phyloP scores from a whole-genome alignment of 306 rosid genomes.

The Casuarina equisetifolia region DNA sequence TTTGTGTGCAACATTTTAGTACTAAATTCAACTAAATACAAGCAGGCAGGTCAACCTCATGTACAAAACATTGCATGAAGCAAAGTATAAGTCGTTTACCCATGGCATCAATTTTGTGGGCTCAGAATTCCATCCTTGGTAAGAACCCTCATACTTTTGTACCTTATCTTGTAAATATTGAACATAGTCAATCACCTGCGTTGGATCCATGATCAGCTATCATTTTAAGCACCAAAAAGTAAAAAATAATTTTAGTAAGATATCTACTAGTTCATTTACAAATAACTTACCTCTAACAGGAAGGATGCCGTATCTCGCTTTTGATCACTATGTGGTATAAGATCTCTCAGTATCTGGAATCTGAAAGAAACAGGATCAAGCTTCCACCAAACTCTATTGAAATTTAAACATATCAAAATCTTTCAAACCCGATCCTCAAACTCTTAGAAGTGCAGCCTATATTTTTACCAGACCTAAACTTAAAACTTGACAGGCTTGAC shows the following conservation, averaged over 20 bases:
- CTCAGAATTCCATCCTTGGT: constrained; percentile 89
- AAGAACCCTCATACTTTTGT: constrained; percentile 82
- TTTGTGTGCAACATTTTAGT: neutral
- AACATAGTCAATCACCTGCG: constrained; percentile 93
- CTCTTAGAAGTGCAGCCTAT: neutral
- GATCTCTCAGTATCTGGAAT: constrained; percentile 97
- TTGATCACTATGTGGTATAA: constrained; percentile 93
- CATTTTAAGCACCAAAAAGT: neutral
- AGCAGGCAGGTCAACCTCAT: constrained; percentile 8
- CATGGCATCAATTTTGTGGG: constrained; percentile 92
- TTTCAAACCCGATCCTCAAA: constrained; percentile 2
- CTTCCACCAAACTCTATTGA: constrained; percentile 26
- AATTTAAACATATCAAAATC: constrained; percentile 6
- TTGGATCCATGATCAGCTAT: constrained; percentile 4
- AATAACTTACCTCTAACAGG: constrained; percentile 73
- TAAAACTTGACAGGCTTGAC: constrained; percentile 7
- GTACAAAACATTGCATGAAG: neutral
- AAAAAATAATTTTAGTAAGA: neutral
- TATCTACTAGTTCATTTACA: constrained; percentile 1
- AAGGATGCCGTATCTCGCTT: constrained; percentile 97
- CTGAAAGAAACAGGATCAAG: constrained; percentile 49
- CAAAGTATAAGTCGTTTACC: constrained; percentile 48
- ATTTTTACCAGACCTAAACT: neutral
- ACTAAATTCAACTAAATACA: neutral
- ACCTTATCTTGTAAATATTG: constrained; percentile 86